Evolutionary conservation across 129 eudicot species (phyloP), one percentile per base, ranked within the genome.

Genomic region (Tagetes patula): DNA sequence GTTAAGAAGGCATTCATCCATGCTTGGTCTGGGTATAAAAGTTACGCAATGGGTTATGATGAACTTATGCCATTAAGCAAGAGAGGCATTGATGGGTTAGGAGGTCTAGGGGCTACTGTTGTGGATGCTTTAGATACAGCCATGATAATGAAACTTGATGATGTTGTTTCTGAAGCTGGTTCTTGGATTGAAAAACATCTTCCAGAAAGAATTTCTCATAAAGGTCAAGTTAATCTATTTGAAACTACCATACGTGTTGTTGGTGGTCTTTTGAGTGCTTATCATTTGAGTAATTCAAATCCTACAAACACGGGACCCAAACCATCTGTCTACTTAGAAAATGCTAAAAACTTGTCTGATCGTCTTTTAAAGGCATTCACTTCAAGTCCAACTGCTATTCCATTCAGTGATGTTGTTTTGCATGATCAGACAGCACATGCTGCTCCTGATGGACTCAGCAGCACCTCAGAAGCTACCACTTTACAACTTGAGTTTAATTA

Each of bases 241-340:
- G 98, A 94, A 79, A 90, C 98, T 48, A 94, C 98, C 5, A 94
- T 94, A 65, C 98, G 97, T 43, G 83, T 94, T 80, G 74, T 94
- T 39, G 98, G 98, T 70, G 98, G 98, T 14, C 98, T 94, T 77
- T 79, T 94, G 71, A 94, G 98, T 86, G 96, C 98, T 80, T 90
- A 90, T 82, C 98, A 94, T 82, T 76, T 94, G 58, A 88, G 97
- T 80, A 82, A 84, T 49, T 72, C 77, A 38, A 78, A 72, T 77
- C 64, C 77, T 67, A 75, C 72, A 32, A 65, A 60, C 47, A 80
- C 74, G 56, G 96, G 93, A 37, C 97, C 98, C 13, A 86, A 86
- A 40, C 97, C 98, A 38, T 61, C 42, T 38, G 85, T 90, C 36
- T 94, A 94, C 72, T 77, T 94, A 55, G 92, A 94, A 47, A 88